Conservation (phyloP, 148 eudicot species). For the Drosera capensis region DNA sequence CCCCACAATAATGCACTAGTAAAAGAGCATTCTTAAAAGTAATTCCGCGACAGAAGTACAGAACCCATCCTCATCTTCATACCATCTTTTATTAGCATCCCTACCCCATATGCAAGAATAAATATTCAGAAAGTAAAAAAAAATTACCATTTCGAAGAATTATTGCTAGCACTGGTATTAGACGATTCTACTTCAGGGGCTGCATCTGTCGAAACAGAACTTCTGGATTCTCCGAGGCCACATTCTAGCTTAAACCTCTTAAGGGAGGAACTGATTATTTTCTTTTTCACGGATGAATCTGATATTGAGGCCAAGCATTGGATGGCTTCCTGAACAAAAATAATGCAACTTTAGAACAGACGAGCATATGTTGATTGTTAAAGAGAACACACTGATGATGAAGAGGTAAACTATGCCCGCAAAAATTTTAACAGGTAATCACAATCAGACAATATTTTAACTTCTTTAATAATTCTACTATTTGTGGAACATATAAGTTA, state of each 20-base stretch:
- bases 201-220: conserved; percentile 14
- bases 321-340: conserved; percentile 45
- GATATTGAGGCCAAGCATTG: conserved; percentile 49
- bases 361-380: conserved; percentile 1
- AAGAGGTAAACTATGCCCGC: not conserved
- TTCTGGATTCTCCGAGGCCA: conserved; percentile 20
- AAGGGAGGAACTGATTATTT: conserved; percentile 39
- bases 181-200: conserved; percentile 18
- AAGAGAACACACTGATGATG: not conserved
- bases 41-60: too few species aligned
- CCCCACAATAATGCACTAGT: too few species aligned
- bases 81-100: too few species aligned
- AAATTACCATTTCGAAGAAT: conserved; percentile 31
- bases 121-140: not conserved
- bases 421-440: too few species aligned
- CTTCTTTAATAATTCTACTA: too few species aligned
- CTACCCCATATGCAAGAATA: not conserved
- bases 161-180: conserved; percentile 10
- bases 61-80: too few species aligned
- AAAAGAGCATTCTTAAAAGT: too few species aligned
- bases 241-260: conserved; percentile 32
- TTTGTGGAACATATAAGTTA: too few species aligned
- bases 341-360: not conserved
- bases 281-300: conserved; percentile 35
- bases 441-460: too few species aligned